Conservation (phyloP, 2,329 filamentous ascomycete species). For the Lanzia echinophila region DNA sequence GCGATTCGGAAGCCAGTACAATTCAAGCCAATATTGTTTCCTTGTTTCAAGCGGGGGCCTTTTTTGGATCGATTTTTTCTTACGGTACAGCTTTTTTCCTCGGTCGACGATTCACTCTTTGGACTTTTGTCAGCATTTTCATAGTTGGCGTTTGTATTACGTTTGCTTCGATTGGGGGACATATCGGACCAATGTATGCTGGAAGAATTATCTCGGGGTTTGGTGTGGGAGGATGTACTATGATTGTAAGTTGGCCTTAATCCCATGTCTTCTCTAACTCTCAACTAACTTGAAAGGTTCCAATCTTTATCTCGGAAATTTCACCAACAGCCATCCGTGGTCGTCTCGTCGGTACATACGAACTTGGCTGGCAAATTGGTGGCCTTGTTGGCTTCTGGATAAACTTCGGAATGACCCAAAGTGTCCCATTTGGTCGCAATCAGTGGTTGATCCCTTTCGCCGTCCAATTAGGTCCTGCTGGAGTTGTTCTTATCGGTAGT, state of each 20-base stretch:
- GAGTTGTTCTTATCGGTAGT: slow-evolving; percentile 22
- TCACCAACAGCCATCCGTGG: slow-evolving; percentile 22
- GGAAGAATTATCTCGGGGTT: slow-evolving; percentile 2
- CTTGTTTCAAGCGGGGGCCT: slow-evolving; percentile 21
- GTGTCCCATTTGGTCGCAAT: neutral
- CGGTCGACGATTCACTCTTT: slow-evolving; percentile 41
- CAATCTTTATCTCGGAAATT: slow-evolving; percentile 34
- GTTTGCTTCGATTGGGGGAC: slow-evolving; percentile 41
- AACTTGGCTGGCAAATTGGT: slow-evolving; percentile 53
- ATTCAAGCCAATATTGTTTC: slow-evolving; percentile 24
- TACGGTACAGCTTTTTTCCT: neutral
- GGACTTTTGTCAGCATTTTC: slow-evolving; percentile 55
- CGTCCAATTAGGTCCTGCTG: slow-evolving; percentile 30
- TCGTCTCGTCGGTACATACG: slow-evolving; percentile 22
- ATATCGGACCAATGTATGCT: slow-evolving; percentile 1
- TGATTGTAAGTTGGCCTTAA: slow-evolving; percentile 50
- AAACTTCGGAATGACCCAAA: slow-evolving; percentile 33
- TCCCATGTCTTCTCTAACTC: slow-evolving; percentile 48
- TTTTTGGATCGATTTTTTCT: neutral
- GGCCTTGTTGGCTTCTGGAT: slow-evolving; percentile 59
- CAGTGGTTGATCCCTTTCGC: slow-evolving; percentile 33
- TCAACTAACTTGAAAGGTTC: slow-evolving; percentile 48
- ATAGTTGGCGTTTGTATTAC: slow-evolving; percentile 65
- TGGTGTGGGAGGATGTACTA: slow-evolving; percentile 2
- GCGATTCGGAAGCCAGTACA: slow-evolving; percentile 16